Percentiles rank a stretch among this genome's conserved stretches.
These are phyloP conservation scores for Fusarium tanahbumbuense DNA, from an alignment of 2,329 filamentous ascomycete species.

Conservation along the genomic window DNA sequence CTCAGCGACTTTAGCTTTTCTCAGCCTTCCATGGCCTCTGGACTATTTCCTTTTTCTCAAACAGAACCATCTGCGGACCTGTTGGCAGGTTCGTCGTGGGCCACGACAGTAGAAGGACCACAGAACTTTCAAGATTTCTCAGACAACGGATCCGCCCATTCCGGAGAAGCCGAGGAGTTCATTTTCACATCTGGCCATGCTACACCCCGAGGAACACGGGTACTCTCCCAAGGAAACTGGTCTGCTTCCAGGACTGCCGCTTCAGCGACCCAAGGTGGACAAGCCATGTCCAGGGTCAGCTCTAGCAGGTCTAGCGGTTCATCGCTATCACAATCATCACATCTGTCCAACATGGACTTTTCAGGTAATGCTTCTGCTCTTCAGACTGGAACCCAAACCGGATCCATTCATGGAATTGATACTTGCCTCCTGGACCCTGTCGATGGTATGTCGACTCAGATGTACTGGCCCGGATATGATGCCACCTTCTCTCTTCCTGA, in stretches of 20 bases:
- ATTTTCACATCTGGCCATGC: slow-evolving; percentile 66
- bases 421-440: slow-evolving; percentile 63
- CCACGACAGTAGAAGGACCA: slow-evolving; percentile 67
- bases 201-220: slow-evolving; percentile 63
- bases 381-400: slow-evolving; percentile 54
- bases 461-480: slow-evolving; percentile 63
- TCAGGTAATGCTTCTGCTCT: slow-evolving; percentile 62
- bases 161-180: slow-evolving; percentile 67
- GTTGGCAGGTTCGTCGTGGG: slow-evolving; percentile 66
- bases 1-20: slow-evolving; percentile 68
- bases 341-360: slow-evolving; percentile 64
- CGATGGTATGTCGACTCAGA: slow-evolving; percentile 59
- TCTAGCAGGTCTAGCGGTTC: slow-evolving; percentile 56
- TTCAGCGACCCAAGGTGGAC: slow-evolving; percentile 49
- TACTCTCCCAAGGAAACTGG: slow-evolving; percentile 60
- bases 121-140: slow-evolving; percentile 69
- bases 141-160: slow-evolving; percentile 61
- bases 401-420: slow-evolving; percentile 60
- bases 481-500: slow-evolving; percentile 58
- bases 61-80: slow-evolving; percentile 69
- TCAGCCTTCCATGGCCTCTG: slow-evolving; percentile 63
- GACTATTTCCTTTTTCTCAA: slow-evolving; percentile 69
- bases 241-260: slow-evolving; percentile 53
- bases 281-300: slow-evolving; percentile 55
- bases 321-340: slow-evolving; percentile 62